Percentiles rank a stretch among this genome's conserved stretches.
Evolutionary conservation across 2,329 filamentous ascomycete genomes (phyloP).

Genomic region (Magnaporthiopsis poae): DNA sequence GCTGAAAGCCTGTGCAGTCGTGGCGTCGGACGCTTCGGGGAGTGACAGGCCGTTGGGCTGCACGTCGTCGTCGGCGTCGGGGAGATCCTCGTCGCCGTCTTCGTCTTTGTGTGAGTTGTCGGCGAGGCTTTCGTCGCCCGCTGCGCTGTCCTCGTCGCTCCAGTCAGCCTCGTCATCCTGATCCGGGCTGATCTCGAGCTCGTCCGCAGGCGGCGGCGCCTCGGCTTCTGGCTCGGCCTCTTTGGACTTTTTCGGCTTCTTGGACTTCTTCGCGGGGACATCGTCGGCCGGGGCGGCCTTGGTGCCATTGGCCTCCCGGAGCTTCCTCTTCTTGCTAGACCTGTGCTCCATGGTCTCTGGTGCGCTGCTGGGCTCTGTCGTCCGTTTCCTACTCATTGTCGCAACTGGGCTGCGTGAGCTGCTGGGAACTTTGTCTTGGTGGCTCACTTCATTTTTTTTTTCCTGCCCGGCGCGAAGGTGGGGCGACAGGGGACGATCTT

Average conservation of each 20-base stretch:
- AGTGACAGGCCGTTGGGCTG: constrained; percentile 37
- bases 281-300: constrained; percentile 12
- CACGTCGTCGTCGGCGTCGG: constrained; percentile 24
- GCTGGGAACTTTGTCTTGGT: constrained; percentile 1
- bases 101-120: constrained; percentile 15
- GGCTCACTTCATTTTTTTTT: neutral
- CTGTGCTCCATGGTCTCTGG: constrained; percentile 15
- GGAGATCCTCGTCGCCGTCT: constrained; percentile 21
- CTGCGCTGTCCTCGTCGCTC: constrained; percentile 12
- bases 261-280: constrained; percentile 7
- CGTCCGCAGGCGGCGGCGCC: constrained; percentile 6
- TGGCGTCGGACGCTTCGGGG: constrained; percentile 27
- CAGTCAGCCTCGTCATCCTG: constrained; percentile 12
- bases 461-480: too few species aligned
- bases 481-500: too few species aligned
- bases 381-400: neutral
- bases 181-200: constrained; percentile 11
- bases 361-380: neutral
- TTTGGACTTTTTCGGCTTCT: constrained; percentile 14
- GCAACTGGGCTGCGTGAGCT: neutral
- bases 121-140: constrained; percentile 9
- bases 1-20: constrained; percentile 59
- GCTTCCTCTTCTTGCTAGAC: constrained; percentile 26
- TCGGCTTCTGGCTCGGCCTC: constrained; percentile 5
- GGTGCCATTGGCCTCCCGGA: constrained; percentile 21